Evolutionary conservation across 108 stramenopile species (phyloP).

Genomic region (Skeletonema menzelii): DNA sequence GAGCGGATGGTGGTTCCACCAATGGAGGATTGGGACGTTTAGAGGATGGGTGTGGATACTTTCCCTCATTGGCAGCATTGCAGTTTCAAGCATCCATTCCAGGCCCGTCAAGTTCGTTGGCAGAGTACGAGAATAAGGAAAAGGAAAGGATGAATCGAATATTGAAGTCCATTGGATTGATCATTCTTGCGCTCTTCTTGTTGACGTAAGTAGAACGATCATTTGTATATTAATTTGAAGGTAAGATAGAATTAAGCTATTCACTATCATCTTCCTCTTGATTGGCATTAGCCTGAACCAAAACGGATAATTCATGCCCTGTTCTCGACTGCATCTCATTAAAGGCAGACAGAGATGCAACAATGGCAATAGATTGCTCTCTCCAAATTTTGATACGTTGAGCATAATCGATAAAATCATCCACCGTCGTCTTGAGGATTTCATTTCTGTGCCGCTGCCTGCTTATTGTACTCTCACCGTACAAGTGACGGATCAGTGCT

Average conservation of each 20-base stretch:
- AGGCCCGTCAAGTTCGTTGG: conserved; percentile 34
- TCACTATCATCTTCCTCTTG: background rate
- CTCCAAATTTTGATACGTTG: conserved; percentile 33
- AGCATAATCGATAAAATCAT: conserved; percentile 38
- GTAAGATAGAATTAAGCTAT: background rate
- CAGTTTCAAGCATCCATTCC: conserved; percentile 49
- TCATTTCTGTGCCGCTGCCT: conserved; percentile 76
- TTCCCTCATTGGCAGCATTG: conserved; percentile 39
- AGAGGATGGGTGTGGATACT: conserved; percentile 45
- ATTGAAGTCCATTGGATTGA: conserved; percentile 9
- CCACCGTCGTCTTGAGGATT: conserved; percentile 48
- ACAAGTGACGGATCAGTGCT: conserved; percentile 66
- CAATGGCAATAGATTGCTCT: conserved; percentile 33
- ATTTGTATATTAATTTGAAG: background rate
- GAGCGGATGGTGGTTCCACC: conserved; percentile 1
- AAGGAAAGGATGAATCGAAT: conserved; percentile 38
- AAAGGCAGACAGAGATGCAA: conserved; percentile 37
- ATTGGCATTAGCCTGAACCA: background rate
- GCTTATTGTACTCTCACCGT: conserved; percentile 55
- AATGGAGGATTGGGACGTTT: conserved; percentile 33
- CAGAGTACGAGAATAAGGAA: conserved; percentile 34
- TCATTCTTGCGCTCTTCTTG: conserved; percentile 40
- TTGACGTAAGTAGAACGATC: conserved; percentile 8
- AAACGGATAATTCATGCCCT: background rate
- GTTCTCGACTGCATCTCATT: conserved; percentile 16